Conservation (phyloP, 1,284 basidiomycete genomes). For the Moniliophthora roreri region DNA sequence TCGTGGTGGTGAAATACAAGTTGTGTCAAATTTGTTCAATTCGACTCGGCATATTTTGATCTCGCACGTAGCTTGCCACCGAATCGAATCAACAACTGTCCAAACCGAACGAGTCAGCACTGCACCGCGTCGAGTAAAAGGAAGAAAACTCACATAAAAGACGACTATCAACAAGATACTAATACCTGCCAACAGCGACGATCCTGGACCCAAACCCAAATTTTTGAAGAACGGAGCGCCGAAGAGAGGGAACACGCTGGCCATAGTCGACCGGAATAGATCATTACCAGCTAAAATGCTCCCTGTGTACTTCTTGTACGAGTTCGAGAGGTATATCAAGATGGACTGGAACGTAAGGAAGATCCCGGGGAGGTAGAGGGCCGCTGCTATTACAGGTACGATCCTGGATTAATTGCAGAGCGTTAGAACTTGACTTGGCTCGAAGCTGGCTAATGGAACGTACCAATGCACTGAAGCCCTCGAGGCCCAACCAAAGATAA, state of each 20-base stretch:
- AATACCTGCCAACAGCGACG: constrained; percentile 31
- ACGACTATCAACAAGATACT: constrained; percentile 28
- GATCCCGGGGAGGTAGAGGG: constrained; percentile 25
- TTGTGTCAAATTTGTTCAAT: no score
- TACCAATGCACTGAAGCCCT: constrained; percentile 27
- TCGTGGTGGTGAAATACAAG: no score
- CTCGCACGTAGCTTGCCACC: no score
- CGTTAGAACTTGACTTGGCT: not conserved
- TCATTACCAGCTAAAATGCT: constrained; percentile 36
- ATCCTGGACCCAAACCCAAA: constrained; percentile 31
- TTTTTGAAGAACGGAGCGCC: constrained; percentile 30
- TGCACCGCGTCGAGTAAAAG: not conserved
- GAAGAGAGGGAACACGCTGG: constrained; percentile 36
- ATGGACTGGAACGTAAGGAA: constrained; percentile 33
- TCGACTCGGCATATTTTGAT: no score
- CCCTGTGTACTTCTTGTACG: constrained; percentile 35
- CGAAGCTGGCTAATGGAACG: not conserved
- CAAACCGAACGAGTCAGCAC: no score
- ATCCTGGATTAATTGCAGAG: constrained; percentile 16
- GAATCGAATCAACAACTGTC: no score
- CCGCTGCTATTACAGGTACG: constrained; percentile 23
- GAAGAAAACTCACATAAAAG: constrained; percentile 9
- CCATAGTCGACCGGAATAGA: constrained; percentile 24
- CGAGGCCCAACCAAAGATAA: constrained; percentile 45
- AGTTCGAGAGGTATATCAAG: constrained; percentile 31